Evolutionary conservation across 495 filamentous ascomycete species (phyloP), one percentile per base, ranked within the genome.

Genomic region (Xylaria scruposa): DNA sequence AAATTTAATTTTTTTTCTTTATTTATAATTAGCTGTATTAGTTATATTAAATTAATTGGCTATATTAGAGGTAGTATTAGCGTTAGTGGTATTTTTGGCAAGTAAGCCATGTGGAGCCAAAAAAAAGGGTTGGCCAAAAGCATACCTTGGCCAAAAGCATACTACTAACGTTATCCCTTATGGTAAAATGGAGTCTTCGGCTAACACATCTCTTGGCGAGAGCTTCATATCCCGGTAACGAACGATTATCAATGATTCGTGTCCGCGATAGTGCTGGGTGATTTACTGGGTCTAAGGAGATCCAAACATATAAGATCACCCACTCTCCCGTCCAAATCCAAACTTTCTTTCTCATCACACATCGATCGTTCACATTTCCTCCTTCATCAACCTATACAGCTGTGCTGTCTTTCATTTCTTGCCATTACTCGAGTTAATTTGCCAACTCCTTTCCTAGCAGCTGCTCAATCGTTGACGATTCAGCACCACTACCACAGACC

Each of bases 361-460:
- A 58, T 78, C 82, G 49, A 87, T 73, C 54, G 31, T 75, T 65
- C 24, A 26, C 53, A 13, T 40, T 54, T 60, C 49, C 31, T 15
- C 64, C 31, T 46, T n/a, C 33, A 17, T 13, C 21, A 24, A 15
- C 26, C 67, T 49, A 40, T 68, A 73, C 78, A 79, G 78, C 78
- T 79, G 78, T 74, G 78, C 78, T 79, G 78, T 73, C 70, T 51
- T 75, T 75, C 73, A 29, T 59, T 77, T 77, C 78, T 76, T 74
- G 62, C 70, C 69, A 72, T 65, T 38, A 68, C 59, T 74, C 66
- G 66, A n/a, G 40, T 75, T 70, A 42, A 38, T 71, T 70, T 51
- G 44, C 63, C 56, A 64, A 72, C 60, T 44, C 61, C 66, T 74
- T 60, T 64, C 21, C 54, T 64, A 68, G 29, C 33, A 71, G 68